Evolutionary conservation across 768 basidiomycete species (phyloP).

Genomic region (Podaxis rugospora): DNA sequence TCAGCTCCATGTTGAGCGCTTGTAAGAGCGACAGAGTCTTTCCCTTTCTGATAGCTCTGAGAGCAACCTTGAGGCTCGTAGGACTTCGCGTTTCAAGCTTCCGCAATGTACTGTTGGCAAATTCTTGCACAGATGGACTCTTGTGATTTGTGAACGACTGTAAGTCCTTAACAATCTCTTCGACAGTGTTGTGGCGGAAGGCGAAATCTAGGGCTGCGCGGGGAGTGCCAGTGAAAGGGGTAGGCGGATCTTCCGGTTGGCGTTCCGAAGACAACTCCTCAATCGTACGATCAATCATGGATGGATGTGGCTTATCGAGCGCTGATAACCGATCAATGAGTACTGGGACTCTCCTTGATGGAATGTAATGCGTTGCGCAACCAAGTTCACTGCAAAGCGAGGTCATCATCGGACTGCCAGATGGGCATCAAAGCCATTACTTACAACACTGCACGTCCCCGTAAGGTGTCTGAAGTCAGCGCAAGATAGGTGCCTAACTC

Average conservation of each 20-base stretch:
- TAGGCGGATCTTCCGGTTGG: conserved; percentile 47
- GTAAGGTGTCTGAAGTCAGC: conserved; percentile 69
- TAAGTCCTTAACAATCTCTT: conserved; percentile 63
- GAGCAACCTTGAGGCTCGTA: conserved; percentile 88
- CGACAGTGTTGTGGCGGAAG: conserved; percentile 69
- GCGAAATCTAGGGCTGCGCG: conserved; percentile 79
- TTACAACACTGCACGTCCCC: conserved; percentile 84
- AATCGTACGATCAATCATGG: conserved; percentile 50
- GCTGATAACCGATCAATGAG: conserved; percentile 66
- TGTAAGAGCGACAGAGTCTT: conserved; percentile 55
- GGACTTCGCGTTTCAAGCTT: conserved; percentile 73
- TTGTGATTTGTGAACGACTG: conserved; percentile 33
- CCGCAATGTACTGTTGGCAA: conserved; percentile 71
- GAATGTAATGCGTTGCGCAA: conserved; percentile 90
- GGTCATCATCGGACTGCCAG: conserved; percentile 4
- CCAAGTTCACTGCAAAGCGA: conserved; percentile 68
- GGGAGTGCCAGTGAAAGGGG: conserved; percentile 52
- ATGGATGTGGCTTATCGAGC: conserved; percentile 40
- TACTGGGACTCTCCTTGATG: conserved; percentile 67
- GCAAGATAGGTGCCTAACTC: conserved; percentile 92
- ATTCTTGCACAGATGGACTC: conserved; percentile 48
- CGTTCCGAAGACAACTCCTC: conserved; percentile 72
- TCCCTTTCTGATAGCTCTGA: conserved; percentile 75
- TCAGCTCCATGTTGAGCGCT: conserved; percentile 79
- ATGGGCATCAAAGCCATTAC: conserved; percentile 25